These are phyloP conservation scores for Vitis rupestris DNA, from an alignment of 164 flowering plant species.

Conservation along the genomic window DNA sequence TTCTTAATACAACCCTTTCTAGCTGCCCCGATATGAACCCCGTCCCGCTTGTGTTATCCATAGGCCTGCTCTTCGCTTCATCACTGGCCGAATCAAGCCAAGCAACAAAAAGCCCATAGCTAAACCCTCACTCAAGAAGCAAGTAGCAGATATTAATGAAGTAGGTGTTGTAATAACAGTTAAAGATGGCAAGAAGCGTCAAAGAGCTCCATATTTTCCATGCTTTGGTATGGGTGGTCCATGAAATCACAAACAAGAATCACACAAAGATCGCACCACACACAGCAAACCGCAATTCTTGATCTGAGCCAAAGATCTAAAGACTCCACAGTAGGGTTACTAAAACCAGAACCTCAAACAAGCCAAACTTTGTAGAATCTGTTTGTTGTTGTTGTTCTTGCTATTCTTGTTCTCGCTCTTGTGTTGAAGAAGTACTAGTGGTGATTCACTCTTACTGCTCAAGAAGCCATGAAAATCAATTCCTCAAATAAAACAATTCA, in stretches of 20 bases:
- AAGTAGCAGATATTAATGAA: background rate
- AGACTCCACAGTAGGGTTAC: background rate
- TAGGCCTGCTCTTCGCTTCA: constrained; percentile 67
- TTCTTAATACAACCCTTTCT: constrained; percentile 25
- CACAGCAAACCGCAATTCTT: background rate
- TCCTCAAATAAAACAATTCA: background rate
- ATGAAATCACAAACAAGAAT: background rate
- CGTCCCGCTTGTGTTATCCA: constrained; percentile 84
- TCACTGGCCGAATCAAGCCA: constrained; percentile 60
- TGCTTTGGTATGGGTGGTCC: background rate
- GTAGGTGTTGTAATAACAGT: background rate
- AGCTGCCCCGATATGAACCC: constrained; percentile 79
- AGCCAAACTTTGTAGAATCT: background rate
- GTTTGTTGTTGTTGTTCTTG: too few species aligned
- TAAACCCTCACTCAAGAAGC: background rate
- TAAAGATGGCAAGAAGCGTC: background rate
- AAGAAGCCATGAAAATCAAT: background rate
- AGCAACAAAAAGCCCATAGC: constrained; percentile 39
- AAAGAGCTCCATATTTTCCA: background rate
- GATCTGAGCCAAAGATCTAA: background rate
- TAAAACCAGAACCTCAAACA: background rate
- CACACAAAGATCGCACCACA: background rate
- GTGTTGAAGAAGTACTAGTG: background rate
- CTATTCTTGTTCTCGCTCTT: too few species aligned
- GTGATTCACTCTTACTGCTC: background rate